phyloP scores from a whole-genome alignment of 371 early-diverging fungal genomes.

The Gilbertella persicaria region DNA sequence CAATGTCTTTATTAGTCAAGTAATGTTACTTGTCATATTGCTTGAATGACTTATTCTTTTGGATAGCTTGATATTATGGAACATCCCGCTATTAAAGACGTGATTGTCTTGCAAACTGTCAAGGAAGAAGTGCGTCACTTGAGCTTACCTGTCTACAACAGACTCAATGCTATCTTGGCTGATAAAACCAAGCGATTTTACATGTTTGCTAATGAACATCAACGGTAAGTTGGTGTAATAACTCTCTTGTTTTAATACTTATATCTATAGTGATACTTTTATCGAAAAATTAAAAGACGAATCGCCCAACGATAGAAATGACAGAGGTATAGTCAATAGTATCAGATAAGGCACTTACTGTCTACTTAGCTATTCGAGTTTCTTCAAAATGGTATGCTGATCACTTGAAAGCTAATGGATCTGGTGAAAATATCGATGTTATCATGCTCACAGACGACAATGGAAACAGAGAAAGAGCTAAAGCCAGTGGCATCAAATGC shows the following conservation, averaged over 20 bases:
- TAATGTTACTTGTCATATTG: constrained; percentile 17
- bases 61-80: constrained; percentile 90
- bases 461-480: constrained; percentile 79
- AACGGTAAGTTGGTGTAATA: constrained; percentile 48
- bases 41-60: neutral
- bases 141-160: constrained; percentile 75
- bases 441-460: constrained; percentile 89
- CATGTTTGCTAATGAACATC: constrained; percentile 95
- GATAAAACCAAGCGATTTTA: constrained; percentile 76
- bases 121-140: constrained; percentile 87
- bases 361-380: constrained; percentile 75
- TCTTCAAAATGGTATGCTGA: constrained; percentile 82
- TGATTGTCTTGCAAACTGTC: constrained; percentile 93
- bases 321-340: constrained; percentile 60
- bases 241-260: constrained; percentile 1
- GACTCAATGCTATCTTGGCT: constrained; percentile 73
- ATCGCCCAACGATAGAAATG: constrained; percentile 92
- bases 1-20: constrained; percentile 94
- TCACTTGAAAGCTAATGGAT: constrained; percentile 57
- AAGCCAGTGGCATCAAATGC: constrained; percentile 61
- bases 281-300: constrained; percentile 82
- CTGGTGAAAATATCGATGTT: constrained; percentile 43
- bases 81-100: constrained; percentile 81
- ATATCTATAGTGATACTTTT: constrained; percentile 70
- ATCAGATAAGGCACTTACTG: neutral